phyloP scores from a whole-genome alignment of 495 filamentous ascomycete genomes.

The Penicillium verhagenii region DNA sequence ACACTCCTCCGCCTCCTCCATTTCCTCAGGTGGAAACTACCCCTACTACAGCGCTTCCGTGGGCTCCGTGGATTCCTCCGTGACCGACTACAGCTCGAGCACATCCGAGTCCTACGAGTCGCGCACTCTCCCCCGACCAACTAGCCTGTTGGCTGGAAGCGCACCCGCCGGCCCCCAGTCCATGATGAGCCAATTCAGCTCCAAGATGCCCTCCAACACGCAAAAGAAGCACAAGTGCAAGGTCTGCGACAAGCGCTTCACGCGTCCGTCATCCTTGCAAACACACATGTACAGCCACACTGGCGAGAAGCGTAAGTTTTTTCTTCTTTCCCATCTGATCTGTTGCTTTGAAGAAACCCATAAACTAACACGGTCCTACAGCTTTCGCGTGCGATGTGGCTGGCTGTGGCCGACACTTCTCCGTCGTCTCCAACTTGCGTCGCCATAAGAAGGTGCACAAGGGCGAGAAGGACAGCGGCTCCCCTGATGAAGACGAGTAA shows the following conservation, averaged over 20 bases:
- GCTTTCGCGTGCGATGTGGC: slow-evolving; percentile 93
- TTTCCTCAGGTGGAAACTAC: slow-evolving; percentile 75
- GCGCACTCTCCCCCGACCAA: slow-evolving; percentile 79
- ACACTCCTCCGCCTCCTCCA: slow-evolving; percentile 92
- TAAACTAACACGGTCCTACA: slow-evolving; percentile 44
- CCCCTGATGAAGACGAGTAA: slow-evolving; percentile 49
- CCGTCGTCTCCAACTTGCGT: slow-evolving; percentile 93
- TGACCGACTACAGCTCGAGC: slow-evolving; percentile 91
- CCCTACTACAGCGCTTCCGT: slow-evolving; percentile 76
- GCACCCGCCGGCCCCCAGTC: slow-evolving; percentile 84
- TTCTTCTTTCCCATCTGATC: no score
- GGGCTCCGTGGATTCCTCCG: slow-evolving; percentile 82
- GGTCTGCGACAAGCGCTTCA: slow-evolving; percentile 98
- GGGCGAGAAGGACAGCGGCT: slow-evolving; percentile 59
- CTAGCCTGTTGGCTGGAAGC: slow-evolving; percentile 61
- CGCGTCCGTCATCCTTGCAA: slow-evolving; percentile 90
- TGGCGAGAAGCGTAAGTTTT: slow-evolving; percentile 91
- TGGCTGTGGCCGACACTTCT: slow-evolving; percentile 95
- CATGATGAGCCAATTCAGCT: slow-evolving; percentile 99
- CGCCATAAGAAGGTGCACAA: slow-evolving; percentile 97
- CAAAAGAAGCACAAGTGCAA: slow-evolving; percentile 99
- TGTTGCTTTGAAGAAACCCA: no score
- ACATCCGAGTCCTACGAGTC: slow-evolving; percentile 84
- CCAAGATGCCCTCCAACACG: slow-evolving; percentile 90
- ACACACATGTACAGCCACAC: slow-evolving; percentile 99